These are phyloP conservation scores for Clitopilus passeckerianus DNA, from an alignment of 768 basidiomycete genomes.

Conservation along the genomic window DNA sequence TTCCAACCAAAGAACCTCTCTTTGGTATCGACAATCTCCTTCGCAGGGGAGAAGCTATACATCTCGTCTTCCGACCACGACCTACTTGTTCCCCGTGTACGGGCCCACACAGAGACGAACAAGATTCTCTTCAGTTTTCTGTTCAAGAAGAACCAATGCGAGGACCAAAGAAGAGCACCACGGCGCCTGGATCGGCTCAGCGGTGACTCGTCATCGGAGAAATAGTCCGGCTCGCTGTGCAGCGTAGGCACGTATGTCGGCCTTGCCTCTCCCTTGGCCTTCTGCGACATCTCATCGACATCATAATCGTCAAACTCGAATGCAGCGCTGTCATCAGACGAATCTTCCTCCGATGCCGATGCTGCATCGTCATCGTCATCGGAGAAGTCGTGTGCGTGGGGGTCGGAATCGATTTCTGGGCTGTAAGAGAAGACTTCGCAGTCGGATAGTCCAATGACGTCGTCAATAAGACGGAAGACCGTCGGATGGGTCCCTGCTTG, in stretches of 20 bases:
- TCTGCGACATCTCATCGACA: constrained; percentile 49
- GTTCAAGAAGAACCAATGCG: constrained; percentile 97
- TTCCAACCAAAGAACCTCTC: constrained; percentile 82
- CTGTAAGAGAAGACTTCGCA: constrained; percentile 95
- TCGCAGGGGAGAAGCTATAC: constrained; percentile 21
- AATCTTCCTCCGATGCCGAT: constrained; percentile 61
- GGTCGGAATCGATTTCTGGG: constrained; percentile 92
- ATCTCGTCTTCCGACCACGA: constrained; percentile 50
- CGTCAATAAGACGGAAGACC: constrained; percentile 82
- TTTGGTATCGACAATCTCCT: constrained; percentile 25
- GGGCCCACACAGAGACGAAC: constrained; percentile 90
- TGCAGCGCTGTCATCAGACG: constrained; percentile 67
- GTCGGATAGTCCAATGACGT: constrained; percentile 84
- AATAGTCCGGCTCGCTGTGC: constrained; percentile 31
- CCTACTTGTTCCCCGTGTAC: constrained; percentile 54
- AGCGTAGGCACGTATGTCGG: constrained; percentile 34
- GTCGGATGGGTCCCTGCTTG: constrained; percentile 84
- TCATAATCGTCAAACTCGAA: constrained; percentile 84
- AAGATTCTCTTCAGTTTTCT: constrained; percentile 88
- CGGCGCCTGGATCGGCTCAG: constrained; percentile 49
- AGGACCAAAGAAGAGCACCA: constrained; percentile 90
- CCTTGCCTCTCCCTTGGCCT: constrained; percentile 30
- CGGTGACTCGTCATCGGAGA: constrained; percentile 30
- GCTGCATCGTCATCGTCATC: constrained; percentile 76
- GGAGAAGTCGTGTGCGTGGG: constrained; percentile 79